Conservation (phyloP, 169 alveolate genomes). For the Plasmodium gaboni region DNA sequence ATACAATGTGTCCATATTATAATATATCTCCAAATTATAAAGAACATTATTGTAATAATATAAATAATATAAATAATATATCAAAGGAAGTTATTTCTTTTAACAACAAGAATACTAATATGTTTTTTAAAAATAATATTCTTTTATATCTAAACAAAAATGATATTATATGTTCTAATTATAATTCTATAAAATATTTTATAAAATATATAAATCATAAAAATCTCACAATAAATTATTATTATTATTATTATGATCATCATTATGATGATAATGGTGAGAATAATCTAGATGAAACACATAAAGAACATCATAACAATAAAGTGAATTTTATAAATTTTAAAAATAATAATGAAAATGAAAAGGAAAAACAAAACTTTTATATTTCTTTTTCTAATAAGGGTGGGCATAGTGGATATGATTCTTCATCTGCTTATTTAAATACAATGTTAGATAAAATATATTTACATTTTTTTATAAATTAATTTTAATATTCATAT, state of each 20-base stretch:
- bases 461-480: slow-evolving; percentile 7
- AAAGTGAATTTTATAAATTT: slow-evolving; percentile 19
- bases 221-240: slow-evolving; percentile 10
- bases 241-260: not conserved
- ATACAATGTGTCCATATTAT: slow-evolving; percentile 48
- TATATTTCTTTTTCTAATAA: slow-evolving; percentile 38
- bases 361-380: not conserved
- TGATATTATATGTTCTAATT: slow-evolving; percentile 53
- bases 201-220: slow-evolving; percentile 19
- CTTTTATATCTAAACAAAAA: slow-evolving; percentile 27
- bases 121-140: not conserved
- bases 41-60: slow-evolving; percentile 12
- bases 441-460: slow-evolving; percentile 21
- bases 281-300: no score
- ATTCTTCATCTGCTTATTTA: not conserved
- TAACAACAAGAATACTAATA: not conserved
- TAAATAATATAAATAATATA: not conserved
- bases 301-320: not conserved
- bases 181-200: slow-evolving; percentile 40
- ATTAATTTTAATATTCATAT: not conserved
- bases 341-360: not conserved
- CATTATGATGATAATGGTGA: not conserved
- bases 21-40: slow-evolving; percentile 16
- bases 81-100: not conserved
- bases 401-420: slow-evolving; percentile 56